Conservation (phyloP, 2,329 filamentous ascomycete species). For the Cladophialophora yegresii region DNA sequence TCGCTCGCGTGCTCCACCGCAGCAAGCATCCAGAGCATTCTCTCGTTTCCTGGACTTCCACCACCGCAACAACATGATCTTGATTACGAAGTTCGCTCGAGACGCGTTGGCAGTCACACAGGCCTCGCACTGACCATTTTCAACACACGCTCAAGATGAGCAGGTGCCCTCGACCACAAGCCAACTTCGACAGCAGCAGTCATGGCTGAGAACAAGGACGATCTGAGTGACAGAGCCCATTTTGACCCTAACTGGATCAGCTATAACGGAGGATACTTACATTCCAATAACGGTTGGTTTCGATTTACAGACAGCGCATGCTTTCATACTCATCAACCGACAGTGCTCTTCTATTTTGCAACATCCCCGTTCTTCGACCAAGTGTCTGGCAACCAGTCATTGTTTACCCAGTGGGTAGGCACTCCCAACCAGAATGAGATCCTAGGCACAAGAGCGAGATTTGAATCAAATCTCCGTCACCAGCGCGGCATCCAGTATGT, state of each 20-base stretch:
- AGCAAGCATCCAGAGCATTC: not conserved
- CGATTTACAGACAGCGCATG: not conserved
- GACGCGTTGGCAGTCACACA: not conserved
- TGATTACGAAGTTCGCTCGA: not conserved
- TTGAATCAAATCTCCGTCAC: slow-evolving; percentile 58
- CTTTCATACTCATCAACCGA: slow-evolving; percentile 12
- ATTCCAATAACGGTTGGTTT: slow-evolving; percentile 36
- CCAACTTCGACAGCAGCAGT: slow-evolving; percentile 6
- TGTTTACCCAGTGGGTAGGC: slow-evolving; percentile 53
- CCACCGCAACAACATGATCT: not conserved
- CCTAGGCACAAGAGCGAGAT: slow-evolving; percentile 57
- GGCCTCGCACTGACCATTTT: not conserved
- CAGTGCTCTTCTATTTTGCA: slow-evolving; percentile 64
- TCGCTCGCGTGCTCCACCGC: not conserved
- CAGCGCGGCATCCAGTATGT: slow-evolving; percentile 63
- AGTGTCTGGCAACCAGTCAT: slow-evolving; percentile 61
- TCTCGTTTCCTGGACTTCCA: not conserved
- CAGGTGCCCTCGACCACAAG: not conserved
- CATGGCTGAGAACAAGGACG: slow-evolving; percentile 32
- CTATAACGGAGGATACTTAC: slow-evolving; percentile 33
- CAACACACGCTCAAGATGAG: slow-evolving; percentile 21
- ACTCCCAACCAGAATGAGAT: slow-evolving; percentile 54
- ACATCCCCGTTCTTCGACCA: slow-evolving; percentile 65
- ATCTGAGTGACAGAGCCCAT: slow-evolving; percentile 33
- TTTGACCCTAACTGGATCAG: slow-evolving; percentile 35